Conservation (phyloP, 2,329 filamentous ascomycete species). For the Endothia cerciana region DNA sequence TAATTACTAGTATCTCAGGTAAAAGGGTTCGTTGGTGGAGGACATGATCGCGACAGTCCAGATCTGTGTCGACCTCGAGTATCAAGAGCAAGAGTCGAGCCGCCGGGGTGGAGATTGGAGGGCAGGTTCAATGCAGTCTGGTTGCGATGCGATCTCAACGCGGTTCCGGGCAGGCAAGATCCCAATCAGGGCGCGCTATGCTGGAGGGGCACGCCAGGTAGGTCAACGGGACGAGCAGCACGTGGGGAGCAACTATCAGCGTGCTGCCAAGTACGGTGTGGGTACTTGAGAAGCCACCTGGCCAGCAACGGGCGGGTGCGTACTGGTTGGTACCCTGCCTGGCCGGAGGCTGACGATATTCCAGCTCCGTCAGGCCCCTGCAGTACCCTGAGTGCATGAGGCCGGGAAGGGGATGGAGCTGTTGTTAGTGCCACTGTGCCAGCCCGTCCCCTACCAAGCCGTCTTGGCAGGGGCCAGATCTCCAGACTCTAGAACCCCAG, state of each 20-base stretch:
- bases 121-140: not conserved
- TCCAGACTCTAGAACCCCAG: conserved; percentile 13
- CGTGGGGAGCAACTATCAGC: not conserved
- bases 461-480: conserved; percentile 29
- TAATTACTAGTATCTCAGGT: conserved; percentile 94
- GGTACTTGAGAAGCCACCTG: too few relatives aligned
- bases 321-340: not conserved
- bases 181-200: not conserved
- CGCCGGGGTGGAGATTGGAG: not conserved
- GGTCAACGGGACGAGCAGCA: not conserved
- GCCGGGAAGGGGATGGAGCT: too few relatives aligned
- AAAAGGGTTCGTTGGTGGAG: conserved; percentile 80
- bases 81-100: not conserved
- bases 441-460: conserved; percentile 18
- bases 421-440: conserved; percentile 29
- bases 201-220: conserved; percentile 8
- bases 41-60: conserved; percentile 55
- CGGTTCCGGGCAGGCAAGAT: conserved; percentile 3
- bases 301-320: not conserved
- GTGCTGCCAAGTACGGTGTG: too few relatives aligned
- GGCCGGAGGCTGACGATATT: conserved; percentile 23
- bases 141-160: not conserved
- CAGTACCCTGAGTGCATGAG: not conserved
- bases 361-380: conserved; percentile 22
- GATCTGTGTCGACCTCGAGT: not conserved